These are phyloP conservation scores for Populus hybrid DNA, from an alignment of 441 rosid genomes.

Conservation along the genomic window DNA sequence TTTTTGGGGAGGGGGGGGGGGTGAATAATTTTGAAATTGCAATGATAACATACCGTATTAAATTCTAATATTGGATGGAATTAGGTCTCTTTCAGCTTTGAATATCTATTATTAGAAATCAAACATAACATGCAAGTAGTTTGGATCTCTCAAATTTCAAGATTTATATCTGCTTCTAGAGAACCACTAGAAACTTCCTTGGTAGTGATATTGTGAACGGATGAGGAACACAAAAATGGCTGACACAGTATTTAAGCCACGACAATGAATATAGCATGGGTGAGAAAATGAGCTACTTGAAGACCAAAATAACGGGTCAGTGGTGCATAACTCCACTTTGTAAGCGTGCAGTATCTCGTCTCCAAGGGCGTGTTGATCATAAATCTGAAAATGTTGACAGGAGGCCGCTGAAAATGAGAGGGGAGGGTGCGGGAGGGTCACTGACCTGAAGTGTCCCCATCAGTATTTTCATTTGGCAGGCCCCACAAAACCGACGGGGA, in stretches of 20 bases:
- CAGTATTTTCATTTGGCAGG: conserved; percentile 4
- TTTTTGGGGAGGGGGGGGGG: too few relatives aligned
- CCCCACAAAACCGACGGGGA: not conserved
- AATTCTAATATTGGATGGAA: too few relatives aligned
- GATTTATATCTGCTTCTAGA: not conserved
- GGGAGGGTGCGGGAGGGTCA: not conserved
- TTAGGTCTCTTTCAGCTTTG: too few relatives aligned
- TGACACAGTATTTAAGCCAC: not conserved
- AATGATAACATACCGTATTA: too few relatives aligned
- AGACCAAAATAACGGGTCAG: not conserved
- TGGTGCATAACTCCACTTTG: not conserved
- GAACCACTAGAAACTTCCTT: not conserved
- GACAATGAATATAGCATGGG: not conserved
- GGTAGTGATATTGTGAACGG: not conserved
- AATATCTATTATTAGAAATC: too few relatives aligned
- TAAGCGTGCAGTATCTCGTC: not conserved
- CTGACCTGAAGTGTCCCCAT: not conserved
- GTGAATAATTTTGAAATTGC: too few relatives aligned
- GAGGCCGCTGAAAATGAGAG: not conserved
- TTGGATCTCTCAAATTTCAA: not conserved
- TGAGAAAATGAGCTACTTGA: not conserved
- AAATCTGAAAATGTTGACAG: not conserved
- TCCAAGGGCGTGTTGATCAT: not conserved
- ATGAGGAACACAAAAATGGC: not conserved
- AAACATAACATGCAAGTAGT: too few relatives aligned